These are phyloP conservation scores for Boletus eberwhitei DNA, from an alignment of 768 basidiomycete species.

Conservation along the genomic window DNA sequence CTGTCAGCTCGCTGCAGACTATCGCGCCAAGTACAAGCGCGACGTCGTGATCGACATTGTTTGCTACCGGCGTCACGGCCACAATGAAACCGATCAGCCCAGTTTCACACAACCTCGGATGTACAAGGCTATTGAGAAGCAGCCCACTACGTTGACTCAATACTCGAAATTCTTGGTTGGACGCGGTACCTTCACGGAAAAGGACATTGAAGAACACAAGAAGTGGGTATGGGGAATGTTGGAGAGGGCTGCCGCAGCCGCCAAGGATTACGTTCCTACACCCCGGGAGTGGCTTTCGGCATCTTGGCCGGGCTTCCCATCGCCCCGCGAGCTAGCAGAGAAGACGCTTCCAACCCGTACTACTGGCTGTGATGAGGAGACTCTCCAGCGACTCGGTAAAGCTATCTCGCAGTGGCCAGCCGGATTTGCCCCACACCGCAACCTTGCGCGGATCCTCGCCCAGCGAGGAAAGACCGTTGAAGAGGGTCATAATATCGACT, in stretches of 20 bases:
- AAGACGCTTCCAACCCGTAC: slow-evolving; percentile 85
- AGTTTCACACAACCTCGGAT: slow-evolving; percentile 98
- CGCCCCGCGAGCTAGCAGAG: slow-evolving; percentile 92
- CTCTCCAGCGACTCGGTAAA: slow-evolving; percentile 80
- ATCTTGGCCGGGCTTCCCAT: slow-evolving; percentile 98
- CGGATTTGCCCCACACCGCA: slow-evolving; percentile 85
- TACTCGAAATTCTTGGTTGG: slow-evolving; percentile 90
- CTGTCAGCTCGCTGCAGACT: slow-evolving; percentile 96
- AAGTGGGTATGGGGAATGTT: slow-evolving; percentile 99
- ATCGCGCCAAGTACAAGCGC: slow-evolving; percentile 97
- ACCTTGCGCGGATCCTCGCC: slow-evolving; percentile 87
- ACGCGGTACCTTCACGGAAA: slow-evolving; percentile 91
- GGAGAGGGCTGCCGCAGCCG: slow-evolving; percentile 89
- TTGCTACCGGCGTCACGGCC: slow-evolving; percentile 98
- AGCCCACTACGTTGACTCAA: slow-evolving; percentile 86
- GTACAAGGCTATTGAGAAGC: slow-evolving; percentile 95
- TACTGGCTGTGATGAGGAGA: slow-evolving; percentile 77
- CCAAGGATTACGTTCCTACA: slow-evolving; percentile 94
- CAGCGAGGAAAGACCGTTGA: slow-evolving; percentile 88
- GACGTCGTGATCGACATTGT: slow-evolving; percentile 99
- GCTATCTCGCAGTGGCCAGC: slow-evolving; percentile 83
- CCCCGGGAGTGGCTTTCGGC: slow-evolving; percentile 97
- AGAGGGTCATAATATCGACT: slow-evolving; percentile 91
- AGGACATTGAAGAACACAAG: slow-evolving; percentile 97
- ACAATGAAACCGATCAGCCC: slow-evolving; percentile 99